Evolutionary conservation across 495 filamentous ascomycete species (phyloP).

Genomic region (Aspergillus haitiensis): DNA sequence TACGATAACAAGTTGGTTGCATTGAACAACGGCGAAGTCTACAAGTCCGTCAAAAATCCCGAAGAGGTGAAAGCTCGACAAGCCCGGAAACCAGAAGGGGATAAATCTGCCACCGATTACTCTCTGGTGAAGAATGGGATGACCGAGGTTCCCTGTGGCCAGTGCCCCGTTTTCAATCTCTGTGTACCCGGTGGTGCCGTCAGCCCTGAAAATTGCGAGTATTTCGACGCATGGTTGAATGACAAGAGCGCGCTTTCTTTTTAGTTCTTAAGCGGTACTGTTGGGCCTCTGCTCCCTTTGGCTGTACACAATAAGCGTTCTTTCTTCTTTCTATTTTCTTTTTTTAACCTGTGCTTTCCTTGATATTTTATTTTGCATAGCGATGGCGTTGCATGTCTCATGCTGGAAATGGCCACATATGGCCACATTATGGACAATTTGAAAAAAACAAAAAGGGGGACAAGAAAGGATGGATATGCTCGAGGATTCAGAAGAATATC

Average conservation of each 20-base stretch:
- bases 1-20: conserved; percentile 72
- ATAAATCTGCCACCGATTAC: conserved; percentile 30
- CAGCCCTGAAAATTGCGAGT: conserved; percentile 85
- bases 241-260: conserved; percentile 16
- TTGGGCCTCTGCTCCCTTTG: background rate
- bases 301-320: conserved; percentile 20
- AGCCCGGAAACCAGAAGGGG: conserved; percentile 37
- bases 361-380: conserved; percentile 38
- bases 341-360: background rate
- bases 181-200: conserved; percentile 88
- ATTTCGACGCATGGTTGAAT: conserved; percentile 79
- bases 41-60: conserved; percentile 48
- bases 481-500: background rate
- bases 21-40: conserved; percentile 50
- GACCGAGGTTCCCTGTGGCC: conserved; percentile 85
- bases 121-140: conserved; percentile 61
- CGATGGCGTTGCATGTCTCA: conserved; percentile 41
- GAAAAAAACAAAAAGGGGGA: conserved; percentile 4
- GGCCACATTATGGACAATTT: conserved; percentile 14
- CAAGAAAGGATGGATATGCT: background rate
- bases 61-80: conserved; percentile 42
- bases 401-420: conserved; percentile 23
- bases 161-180: conserved; percentile 90
- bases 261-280: background rate
- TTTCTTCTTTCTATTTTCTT: conserved; percentile 1